phyloP scores from a whole-genome alignment of 2,329 filamentous ascomycete species.

The Paecilomyces niveus region DNA sequence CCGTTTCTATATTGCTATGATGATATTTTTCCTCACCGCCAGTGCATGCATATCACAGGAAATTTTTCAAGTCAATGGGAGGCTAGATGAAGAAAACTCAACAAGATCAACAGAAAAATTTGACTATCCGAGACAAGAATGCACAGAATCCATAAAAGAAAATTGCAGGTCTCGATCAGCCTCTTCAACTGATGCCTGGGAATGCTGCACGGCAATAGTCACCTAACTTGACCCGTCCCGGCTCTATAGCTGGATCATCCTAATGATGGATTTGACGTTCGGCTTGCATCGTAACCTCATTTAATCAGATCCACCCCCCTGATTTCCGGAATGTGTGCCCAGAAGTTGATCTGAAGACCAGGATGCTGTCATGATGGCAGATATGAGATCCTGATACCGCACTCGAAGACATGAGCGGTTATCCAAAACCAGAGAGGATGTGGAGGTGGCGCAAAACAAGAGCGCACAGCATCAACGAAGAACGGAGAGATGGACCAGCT shows the following conservation, averaged over 20 bases:
- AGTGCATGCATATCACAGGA: neutral
- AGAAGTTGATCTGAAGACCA: neutral
- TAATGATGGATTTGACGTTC: slow-evolving; percentile 4
- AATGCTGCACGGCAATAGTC: slow-evolving; percentile 42
- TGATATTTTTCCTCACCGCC: neutral
- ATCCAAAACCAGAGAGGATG: slow-evolving; percentile 1
- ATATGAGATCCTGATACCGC: neutral
- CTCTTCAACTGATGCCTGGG: neutral
- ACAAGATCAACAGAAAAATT: neutral
- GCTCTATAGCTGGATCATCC: slow-evolving; percentile 12
- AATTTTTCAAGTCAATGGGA: neutral
- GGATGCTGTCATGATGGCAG: neutral
- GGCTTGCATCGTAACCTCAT: slow-evolving; percentile 5
- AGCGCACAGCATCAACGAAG: neutral
- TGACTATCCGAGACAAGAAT: neutral
- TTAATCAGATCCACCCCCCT: neutral
- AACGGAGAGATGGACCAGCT: slow-evolving; percentile 16
- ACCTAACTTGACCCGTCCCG: slow-evolving; percentile 54
- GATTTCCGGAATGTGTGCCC: neutral
- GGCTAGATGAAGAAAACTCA: neutral
- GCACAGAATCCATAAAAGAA: neutral
- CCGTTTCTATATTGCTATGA: neutral
- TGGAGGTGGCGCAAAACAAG: neutral
- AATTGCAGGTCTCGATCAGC: neutral
- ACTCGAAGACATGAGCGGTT: neutral